These are phyloP conservation scores for Tolypocladium tundrense DNA, from an alignment of 2,329 filamentous ascomycete species.

Conservation along the genomic window DNA sequence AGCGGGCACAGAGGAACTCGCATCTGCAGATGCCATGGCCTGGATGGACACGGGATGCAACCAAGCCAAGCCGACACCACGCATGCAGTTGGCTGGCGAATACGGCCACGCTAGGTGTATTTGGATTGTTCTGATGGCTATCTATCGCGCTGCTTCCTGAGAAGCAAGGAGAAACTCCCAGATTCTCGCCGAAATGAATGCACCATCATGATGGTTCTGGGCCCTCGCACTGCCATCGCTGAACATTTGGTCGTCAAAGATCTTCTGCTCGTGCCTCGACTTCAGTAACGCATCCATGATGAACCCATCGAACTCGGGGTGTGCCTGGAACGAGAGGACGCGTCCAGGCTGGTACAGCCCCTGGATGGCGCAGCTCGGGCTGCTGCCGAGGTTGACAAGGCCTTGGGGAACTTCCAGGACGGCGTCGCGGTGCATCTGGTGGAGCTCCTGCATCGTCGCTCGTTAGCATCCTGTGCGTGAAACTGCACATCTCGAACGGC, in stretches of 20 bases:
- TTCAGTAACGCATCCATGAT: slow-evolving; percentile 23
- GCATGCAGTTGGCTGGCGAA: not conserved
- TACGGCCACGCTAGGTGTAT: not conserved
- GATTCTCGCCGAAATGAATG: slow-evolving; percentile 14
- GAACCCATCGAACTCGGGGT: slow-evolving; percentile 30
- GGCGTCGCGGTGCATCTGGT: slow-evolving; percentile 35
- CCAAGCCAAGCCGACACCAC: not conserved
- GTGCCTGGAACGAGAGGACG: slow-evolving; percentile 30
- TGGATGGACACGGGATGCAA: not conserved
- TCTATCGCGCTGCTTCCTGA: not conserved
- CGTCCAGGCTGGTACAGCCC: slow-evolving; percentile 25
- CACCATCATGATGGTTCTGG: slow-evolving; percentile 15
- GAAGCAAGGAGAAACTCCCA: slow-evolving; percentile 12
- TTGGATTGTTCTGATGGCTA: not conserved
- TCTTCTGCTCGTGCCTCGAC: slow-evolving; percentile 12
- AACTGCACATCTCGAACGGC: not conserved
- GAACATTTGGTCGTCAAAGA: slow-evolving; percentile 16
- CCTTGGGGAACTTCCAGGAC: slow-evolving; percentile 25
- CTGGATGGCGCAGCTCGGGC: slow-evolving; percentile 25
- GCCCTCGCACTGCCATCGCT: slow-evolving; percentile 16
- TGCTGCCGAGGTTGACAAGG: slow-evolving; percentile 26
- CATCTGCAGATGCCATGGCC: not conserved
- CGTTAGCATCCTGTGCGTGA: not conserved
- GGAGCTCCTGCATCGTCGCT: slow-evolving; percentile 14
- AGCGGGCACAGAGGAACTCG: not conserved